A percentile compares a stretch with the other conserved stretches of the same genome.
Conservation (phyloP, 805 yeast genomes). For the Lachancea mirantina region DNA sequence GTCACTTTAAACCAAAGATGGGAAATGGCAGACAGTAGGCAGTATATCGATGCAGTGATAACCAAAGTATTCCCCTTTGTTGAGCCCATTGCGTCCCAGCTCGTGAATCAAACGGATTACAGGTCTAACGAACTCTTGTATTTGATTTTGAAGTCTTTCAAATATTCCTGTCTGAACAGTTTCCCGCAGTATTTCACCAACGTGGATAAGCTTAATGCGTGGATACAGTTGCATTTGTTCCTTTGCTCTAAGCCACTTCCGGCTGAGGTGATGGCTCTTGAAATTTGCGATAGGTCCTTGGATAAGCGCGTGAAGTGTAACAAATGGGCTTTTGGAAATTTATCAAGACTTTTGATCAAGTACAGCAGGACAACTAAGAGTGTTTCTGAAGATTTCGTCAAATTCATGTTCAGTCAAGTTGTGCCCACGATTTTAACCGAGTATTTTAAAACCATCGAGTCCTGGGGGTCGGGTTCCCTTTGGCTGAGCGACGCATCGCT, state of each 20-base stretch:
- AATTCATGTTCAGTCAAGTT: slow-evolving; percentile 46
- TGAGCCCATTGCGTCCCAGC: slow-evolving; percentile 42
- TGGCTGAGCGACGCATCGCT: slow-evolving; percentile 67
- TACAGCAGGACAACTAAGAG: slow-evolving; percentile 44
- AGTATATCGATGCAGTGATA: slow-evolving; percentile 42
- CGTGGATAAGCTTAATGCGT: slow-evolving; percentile 36
- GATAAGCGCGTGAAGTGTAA: slow-evolving; percentile 58
- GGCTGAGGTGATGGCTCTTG: slow-evolving; percentile 39
- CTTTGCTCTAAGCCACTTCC: slow-evolving; percentile 53
- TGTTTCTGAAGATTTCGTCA: slow-evolving; percentile 44
- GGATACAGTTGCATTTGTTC: slow-evolving; percentile 63
- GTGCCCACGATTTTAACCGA: slow-evolving; percentile 66
- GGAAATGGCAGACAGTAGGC: slow-evolving; percentile 42
- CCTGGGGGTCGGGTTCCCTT: slow-evolving; percentile 32
- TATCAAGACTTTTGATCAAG: slow-evolving; percentile 61
- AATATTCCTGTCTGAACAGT: slow-evolving; percentile 52
- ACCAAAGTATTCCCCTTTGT: slow-evolving; percentile 49
- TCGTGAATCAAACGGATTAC: slow-evolving; percentile 29
- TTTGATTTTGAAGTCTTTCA: slow-evolving; percentile 57
- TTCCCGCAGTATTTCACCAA: slow-evolving; percentile 46
- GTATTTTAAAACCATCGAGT: slow-evolving; percentile 43
- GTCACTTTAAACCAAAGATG: slow-evolving; percentile 50
- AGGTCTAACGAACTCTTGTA: slow-evolving; percentile 45
- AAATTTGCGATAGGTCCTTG: slow-evolving; percentile 40
- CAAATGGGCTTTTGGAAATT: slow-evolving; percentile 85